A percentile compares a stretch with the other conserved stretches of the same genome.
Evolutionary conservation across 2,329 filamentous ascomycete species (phyloP).

Genomic region (Colletotrichum liaoningense): DNA sequence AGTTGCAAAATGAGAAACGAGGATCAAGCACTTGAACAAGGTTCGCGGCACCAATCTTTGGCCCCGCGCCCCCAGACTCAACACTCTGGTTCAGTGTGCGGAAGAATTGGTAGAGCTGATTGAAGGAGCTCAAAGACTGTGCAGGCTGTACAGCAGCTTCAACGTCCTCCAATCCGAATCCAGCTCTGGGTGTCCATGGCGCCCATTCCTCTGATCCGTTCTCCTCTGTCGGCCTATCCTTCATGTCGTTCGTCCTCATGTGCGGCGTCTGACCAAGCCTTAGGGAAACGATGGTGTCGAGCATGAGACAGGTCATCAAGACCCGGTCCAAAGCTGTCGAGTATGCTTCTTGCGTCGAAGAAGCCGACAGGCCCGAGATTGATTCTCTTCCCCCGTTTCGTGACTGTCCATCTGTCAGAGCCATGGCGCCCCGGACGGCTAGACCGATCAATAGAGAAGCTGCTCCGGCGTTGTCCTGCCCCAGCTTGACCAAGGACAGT

Average conservation of each 20-base stretch:
- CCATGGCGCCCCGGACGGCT: constrained; percentile 58
- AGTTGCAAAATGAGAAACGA: constrained; percentile 52
- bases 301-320: constrained; percentile 67
- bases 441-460: constrained; percentile 75
- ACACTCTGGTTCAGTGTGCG: constrained; percentile 45
- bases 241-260: constrained; percentile 60
- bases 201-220: constrained; percentile 81
- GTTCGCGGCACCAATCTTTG: constrained; percentile 40
- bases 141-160: constrained; percentile 39
- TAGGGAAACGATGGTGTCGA: constrained; percentile 69
- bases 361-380: not conserved
- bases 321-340: constrained; percentile 36
- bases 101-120: constrained; percentile 54
- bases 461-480: constrained; percentile 62
- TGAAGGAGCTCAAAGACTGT: constrained; percentile 54
- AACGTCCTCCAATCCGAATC: constrained; percentile 44
- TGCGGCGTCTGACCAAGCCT: constrained; percentile 62
- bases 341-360: constrained; percentile 10
- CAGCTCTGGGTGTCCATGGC: constrained; percentile 69
- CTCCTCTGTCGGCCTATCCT: constrained; percentile 64
- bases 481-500: constrained; percentile 72
- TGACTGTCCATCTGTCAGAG: constrained; percentile 13
- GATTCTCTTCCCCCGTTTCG: not conserved
- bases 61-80: constrained; percentile 37
- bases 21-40: constrained; percentile 47